These are phyloP conservation scores for Yamadazyma dendronema DNA, from an alignment of 1,139 yeast genomes.

Conservation along the genomic window DNA sequence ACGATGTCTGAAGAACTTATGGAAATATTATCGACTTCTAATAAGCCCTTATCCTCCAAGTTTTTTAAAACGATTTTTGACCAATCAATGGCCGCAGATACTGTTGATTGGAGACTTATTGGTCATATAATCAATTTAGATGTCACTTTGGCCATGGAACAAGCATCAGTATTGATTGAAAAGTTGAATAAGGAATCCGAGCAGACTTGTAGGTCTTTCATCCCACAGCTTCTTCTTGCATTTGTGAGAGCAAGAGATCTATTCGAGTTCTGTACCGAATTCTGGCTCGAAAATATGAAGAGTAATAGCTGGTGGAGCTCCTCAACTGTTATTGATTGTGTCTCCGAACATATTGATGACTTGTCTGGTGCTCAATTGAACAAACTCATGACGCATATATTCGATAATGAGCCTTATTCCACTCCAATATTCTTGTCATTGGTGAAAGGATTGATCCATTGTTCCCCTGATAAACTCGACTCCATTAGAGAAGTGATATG, in stretches of 20 bases:
- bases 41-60: constrained; percentile 47
- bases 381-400: constrained; percentile 10
- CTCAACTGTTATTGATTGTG: constrained; percentile 27
- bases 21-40: constrained; percentile 34
- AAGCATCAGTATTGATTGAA: constrained; percentile 27
- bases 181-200: constrained; percentile 15
- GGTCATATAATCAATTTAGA: constrained; percentile 46
- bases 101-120: constrained; percentile 45
- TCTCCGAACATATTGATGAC: constrained; percentile 38
- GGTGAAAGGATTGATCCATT: constrained; percentile 36
- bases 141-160: constrained; percentile 47
- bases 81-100: constrained; percentile 22
- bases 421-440: constrained; percentile 34
- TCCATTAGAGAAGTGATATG: constrained; percentile 12
- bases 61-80: constrained; percentile 40
- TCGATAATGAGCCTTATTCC: constrained; percentile 8
- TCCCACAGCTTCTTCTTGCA: constrained; percentile 43
- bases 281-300: constrained; percentile 43
- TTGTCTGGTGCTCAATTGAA: constrained; percentile 50
- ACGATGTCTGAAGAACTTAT: constrained; percentile 39
- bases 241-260: constrained; percentile 61
- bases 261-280: constrained; percentile 39
- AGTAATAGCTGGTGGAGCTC: constrained; percentile 24
- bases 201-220: constrained; percentile 21
- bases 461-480: constrained; percentile 21